phyloP scores from a whole-genome alignment of 768 basidiomycete genomes.

The Daedaleopsis sinensis region DNA sequence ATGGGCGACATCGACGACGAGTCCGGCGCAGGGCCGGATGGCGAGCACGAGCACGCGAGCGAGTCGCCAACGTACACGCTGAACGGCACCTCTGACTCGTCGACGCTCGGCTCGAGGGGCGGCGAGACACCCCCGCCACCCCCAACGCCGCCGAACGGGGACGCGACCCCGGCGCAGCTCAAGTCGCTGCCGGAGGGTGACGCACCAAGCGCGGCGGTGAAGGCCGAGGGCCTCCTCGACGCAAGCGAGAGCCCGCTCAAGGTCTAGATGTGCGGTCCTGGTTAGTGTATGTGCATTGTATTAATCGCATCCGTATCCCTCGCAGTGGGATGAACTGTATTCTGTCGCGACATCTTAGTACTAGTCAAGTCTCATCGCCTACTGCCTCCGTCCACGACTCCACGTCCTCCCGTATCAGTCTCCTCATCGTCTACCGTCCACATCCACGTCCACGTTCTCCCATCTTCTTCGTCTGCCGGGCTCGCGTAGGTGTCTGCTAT shows the following conservation, averaged over 20 bases:
- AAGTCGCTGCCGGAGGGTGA: conserved; percentile 55
- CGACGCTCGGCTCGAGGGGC: conserved; percentile 35
- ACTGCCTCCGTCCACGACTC: neutral
- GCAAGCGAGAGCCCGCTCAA: conserved; percentile 62
- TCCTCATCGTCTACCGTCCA: neutral
- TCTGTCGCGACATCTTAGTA: conserved; percentile 16
- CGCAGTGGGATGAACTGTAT: conserved; percentile 15
- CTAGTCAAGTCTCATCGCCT: neutral
- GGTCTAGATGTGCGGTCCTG: conserved; percentile 22
- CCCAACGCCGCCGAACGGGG: conserved; percentile 50
- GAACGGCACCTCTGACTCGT: conserved; percentile 12
- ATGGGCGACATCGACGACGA: conserved; percentile 37
- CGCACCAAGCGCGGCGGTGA: conserved; percentile 52
- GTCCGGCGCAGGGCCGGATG: conserved; percentile 29
- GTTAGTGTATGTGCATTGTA: conserved; percentile 23
- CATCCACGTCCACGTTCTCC: neutral
- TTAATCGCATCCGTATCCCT: conserved; percentile 8
- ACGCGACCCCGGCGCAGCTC: conserved; percentile 51
- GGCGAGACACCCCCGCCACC: conserved; percentile 53
- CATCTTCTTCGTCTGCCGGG: neutral
- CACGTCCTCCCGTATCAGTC: too few species aligned
- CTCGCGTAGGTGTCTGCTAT: neutral
- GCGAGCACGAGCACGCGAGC: conserved; percentile 33
- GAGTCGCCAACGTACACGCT: conserved; percentile 15
- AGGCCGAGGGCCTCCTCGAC: conserved; percentile 68